These are phyloP conservation scores for Haematococcus sp. DNA, from an alignment of 139 green algal genomes.

Conservation along the genomic window DNA sequence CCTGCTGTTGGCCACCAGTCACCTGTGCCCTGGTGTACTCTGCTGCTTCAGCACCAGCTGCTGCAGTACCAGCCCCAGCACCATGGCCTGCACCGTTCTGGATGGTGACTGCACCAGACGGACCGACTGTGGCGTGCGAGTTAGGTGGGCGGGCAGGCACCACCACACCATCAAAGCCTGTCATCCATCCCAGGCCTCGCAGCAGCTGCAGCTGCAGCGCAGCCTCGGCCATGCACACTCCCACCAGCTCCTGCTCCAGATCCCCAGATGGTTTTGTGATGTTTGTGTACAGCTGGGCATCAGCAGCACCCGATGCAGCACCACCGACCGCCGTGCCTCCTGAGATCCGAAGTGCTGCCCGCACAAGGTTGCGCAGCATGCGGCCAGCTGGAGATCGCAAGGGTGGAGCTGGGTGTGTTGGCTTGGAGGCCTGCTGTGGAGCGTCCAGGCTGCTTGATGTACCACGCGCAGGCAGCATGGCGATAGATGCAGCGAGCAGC, in stretches of 20 bases:
- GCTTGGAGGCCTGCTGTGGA: no score
- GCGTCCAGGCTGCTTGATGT: no score
- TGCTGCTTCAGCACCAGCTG: neutral
- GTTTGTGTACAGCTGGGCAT: neutral
- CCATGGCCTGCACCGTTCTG: conserved; percentile 1
- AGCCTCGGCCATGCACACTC: conserved; percentile 1
- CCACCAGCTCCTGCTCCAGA: conserved; percentile 2
- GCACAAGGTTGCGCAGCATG: neutral
- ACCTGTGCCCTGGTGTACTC: no score
- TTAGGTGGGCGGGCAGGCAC: neutral
- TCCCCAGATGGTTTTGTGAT: neutral
- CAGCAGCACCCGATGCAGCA: neutral
- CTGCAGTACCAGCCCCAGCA: neutral
- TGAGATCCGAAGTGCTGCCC: no score
- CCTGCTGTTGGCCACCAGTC: no score
- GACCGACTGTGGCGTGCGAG: neutral
- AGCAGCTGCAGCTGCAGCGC: conserved; percentile 6
- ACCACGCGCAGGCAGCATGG: no score
- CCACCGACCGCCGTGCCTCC: neutral
- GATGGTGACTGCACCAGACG: neutral
- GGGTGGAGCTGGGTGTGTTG: no score
- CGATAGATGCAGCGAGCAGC: no score
- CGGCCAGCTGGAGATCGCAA: no score
- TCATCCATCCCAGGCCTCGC: neutral
- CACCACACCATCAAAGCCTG: neutral